phyloP scores from a whole-genome alignment of 2,329 filamentous ascomycete species.

The Onygena corvina region DNA sequence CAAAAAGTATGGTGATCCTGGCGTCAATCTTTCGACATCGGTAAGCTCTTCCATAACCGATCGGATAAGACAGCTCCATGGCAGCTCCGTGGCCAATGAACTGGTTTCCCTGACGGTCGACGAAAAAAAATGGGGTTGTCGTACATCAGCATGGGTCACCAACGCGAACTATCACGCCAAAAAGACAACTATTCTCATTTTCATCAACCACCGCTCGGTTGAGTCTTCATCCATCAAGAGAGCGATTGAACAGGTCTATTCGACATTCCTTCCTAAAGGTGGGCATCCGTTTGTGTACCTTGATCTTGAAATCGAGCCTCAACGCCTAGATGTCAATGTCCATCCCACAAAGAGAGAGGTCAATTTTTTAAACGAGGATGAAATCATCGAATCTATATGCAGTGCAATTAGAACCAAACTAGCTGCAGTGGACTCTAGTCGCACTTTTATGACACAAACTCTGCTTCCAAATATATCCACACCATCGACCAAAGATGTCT shows the following conservation, averaged over 20 bases:
- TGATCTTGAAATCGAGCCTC: constrained; percentile 81
- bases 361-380: constrained; percentile 94
- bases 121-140: constrained; percentile 73
- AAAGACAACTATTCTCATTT: constrained; percentile 72
- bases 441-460: constrained; percentile 88
- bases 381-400: constrained; percentile 80
- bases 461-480: constrained; percentile 54
- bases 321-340: constrained; percentile 89
- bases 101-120: constrained; percentile 61
- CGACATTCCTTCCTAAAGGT: constrained; percentile 77
- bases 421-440: constrained; percentile 79
- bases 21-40: constrained; percentile 68
- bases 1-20: constrained; percentile 87
- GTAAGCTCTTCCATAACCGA: constrained; percentile 61
- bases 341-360: constrained; percentile 96
- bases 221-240: constrained; percentile 83
- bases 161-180: constrained; percentile 95
- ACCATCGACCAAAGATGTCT: constrained; percentile 13
- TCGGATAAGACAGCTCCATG: constrained; percentile 82
- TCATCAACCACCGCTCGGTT: constrained; percentile 92
- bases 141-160: constrained; percentile 65
- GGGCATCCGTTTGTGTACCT: constrained; percentile 91
- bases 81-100: constrained; percentile 72
- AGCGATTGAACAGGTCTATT: constrained; percentile 80
- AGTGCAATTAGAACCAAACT: constrained; percentile 64